Conservation (phyloP, 768 basidiomycete genomes). For the Rhizopogon vinicolor region DNA sequence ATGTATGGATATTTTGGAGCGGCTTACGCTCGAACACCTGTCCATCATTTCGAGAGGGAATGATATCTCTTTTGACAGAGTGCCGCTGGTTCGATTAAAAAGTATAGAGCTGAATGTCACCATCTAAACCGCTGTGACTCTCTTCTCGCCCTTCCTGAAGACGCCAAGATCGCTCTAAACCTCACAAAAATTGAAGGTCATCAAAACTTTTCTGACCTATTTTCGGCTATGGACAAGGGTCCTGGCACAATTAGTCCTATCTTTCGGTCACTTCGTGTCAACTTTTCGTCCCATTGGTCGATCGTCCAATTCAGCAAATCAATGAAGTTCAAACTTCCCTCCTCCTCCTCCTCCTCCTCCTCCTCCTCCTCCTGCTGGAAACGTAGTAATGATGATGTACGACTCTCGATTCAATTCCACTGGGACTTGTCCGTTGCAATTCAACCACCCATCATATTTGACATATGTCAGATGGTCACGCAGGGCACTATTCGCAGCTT, state of each 20-base stretch:
- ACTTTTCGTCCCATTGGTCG: not conserved
- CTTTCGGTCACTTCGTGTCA: not conserved
- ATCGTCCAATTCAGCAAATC: not conserved
- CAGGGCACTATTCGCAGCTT: not conserved
- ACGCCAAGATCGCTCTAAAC: not conserved
- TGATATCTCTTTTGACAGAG: not conserved
- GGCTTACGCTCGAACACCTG: not conserved
- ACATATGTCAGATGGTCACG: not conserved
- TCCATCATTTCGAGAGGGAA: too few relatives aligned
- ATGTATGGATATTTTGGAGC: slow-evolving; percentile 23
- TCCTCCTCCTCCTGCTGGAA: too few relatives aligned
- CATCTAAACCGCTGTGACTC: not conserved
- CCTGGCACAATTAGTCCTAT: not conserved
- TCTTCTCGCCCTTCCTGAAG: not conserved
- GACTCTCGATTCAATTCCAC: not conserved
- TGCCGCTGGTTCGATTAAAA: not conserved
- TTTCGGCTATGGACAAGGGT: not conserved
- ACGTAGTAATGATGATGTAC: not conserved
- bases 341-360: too few relatives aligned
- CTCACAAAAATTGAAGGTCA: not conserved
- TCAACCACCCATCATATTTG: not conserved
- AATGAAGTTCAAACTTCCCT: too few relatives aligned
- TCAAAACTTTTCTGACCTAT: not conserved
- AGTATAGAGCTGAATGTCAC: not conserved
- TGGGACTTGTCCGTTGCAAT: not conserved